phyloP scores from a whole-genome alignment of 805 yeast genomes.

The Nematodospora valgi region DNA sequence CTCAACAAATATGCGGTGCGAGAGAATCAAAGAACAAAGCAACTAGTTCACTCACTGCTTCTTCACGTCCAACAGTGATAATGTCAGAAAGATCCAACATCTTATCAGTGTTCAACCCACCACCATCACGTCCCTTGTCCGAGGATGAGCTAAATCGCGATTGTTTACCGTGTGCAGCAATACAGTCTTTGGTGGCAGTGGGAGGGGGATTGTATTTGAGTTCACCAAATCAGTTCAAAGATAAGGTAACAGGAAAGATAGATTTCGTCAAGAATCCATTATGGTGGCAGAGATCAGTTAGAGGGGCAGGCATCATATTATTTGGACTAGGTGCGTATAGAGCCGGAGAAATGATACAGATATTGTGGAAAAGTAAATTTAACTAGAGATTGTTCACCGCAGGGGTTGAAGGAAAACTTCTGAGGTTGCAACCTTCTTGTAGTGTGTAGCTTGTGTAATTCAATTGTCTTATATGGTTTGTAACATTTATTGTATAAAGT shows the following conservation, averaged over 20 bases:
- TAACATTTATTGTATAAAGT: too few species aligned
- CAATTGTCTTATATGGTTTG: too few species aligned
- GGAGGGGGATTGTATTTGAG: slow-evolving; percentile 34
- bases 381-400: too few species aligned
- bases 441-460: too few species aligned
- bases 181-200: slow-evolving; percentile 31
- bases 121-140: slow-evolving; percentile 23
- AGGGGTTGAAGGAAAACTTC: too few species aligned
- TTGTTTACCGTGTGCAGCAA: slow-evolving; percentile 37
- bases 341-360: slow-evolving; percentile 28
- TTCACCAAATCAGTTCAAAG: slow-evolving; percentile 26
- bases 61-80: too few species aligned
- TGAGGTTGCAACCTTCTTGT: too few species aligned
- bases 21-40: too few species aligned
- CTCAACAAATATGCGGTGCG: too few species aligned
- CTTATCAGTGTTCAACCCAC: slow-evolving; percentile 33
- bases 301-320: slow-evolving; percentile 29
- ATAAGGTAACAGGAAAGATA: slow-evolving; percentile 24
- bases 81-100: slow-evolving; percentile 37
- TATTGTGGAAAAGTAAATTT: slow-evolving; percentile 13
- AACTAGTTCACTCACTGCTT: not conserved
- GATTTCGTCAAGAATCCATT: slow-evolving; percentile 33
- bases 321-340: slow-evolving; percentile 36
- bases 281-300: slow-evolving; percentile 38
- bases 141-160: slow-evolving; percentile 14